These are phyloP conservation scores for Pseudogymnoascus destructans DNA, from an alignment of 2,329 filamentous ascomycete genomes.

Conservation along the genomic window DNA sequence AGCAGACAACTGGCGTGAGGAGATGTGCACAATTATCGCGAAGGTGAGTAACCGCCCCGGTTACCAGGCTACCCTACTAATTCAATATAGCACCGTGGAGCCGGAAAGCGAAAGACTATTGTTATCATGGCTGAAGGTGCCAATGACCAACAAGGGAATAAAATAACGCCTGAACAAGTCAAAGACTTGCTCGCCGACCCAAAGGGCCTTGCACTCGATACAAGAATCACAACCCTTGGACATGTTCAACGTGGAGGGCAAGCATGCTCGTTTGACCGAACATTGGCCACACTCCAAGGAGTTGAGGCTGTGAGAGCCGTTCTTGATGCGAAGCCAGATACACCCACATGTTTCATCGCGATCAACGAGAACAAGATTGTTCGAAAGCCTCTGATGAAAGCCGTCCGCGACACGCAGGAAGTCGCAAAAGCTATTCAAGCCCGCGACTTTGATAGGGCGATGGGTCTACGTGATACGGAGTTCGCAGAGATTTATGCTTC, in stretches of 20 bases:
- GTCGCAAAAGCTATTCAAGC: constrained; percentile 70
- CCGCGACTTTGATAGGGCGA: constrained; percentile 78
- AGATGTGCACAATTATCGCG: constrained; percentile 69
- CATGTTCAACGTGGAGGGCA: constrained; percentile 94
- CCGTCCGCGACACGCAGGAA: constrained; percentile 73
- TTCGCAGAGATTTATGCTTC: constrained; percentile 87
- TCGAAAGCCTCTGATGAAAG: constrained; percentile 76
- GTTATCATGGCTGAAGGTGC: constrained; percentile 96
- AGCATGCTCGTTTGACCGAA: constrained; percentile 87
- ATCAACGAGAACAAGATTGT: constrained; percentile 98
- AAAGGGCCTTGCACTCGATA: constrained; percentile 70
- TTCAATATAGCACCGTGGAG: constrained; percentile 54
- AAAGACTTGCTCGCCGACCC: constrained; percentile 76
- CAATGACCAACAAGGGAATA: constrained; percentile 69
- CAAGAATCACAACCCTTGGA: constrained; percentile 84
- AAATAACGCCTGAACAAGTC: constrained; percentile 69
- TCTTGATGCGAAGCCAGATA: constrained; percentile 75
- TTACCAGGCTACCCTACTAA: constrained; percentile 17
- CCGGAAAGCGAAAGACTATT: constrained; percentile 94
- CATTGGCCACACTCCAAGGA: constrained; percentile 84
- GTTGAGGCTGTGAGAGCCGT: constrained; percentile 90
- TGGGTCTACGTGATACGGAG: constrained; percentile 80
- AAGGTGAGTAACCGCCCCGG: constrained; percentile 36
- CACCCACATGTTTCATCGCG: constrained; percentile 86
- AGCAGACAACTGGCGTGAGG: constrained; percentile 71